Percentiles rank a stretch among this genome's conserved stretches.
These are phyloP conservation scores for Limonomyces culmigenus DNA, from an alignment of 1,284 basidiomycete genomes.

Conservation along the genomic window DNA sequence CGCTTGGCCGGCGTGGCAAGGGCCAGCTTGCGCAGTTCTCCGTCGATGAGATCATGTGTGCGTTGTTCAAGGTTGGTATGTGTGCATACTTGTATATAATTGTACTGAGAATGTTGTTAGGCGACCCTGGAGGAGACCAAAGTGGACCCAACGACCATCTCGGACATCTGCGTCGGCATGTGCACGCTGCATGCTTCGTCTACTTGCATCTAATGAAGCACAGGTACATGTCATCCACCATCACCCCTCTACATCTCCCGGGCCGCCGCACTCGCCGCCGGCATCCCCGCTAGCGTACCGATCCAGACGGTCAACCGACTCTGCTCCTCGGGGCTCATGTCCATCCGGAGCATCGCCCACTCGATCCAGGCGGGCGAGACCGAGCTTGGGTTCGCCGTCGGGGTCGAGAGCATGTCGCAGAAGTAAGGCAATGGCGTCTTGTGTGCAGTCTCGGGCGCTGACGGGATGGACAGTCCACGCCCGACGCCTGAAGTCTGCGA, in stretches of 20 bases:
- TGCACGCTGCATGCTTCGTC: neutral
- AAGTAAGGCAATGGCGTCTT: constrained; percentile 29
- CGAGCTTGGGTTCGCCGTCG: constrained; percentile 70
- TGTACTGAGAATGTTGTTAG: too few species aligned
- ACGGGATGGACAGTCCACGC: neutral
- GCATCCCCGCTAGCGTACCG: constrained; percentile 64
- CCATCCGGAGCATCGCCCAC: constrained; percentile 60
- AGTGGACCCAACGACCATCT: constrained; percentile 52
- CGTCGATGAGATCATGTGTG: too few species aligned
- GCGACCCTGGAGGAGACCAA: constrained; percentile 41
- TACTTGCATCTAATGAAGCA: too few species aligned
- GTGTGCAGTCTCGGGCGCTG: neutral
- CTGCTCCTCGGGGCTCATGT: constrained; percentile 67
- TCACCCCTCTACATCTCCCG: constrained; percentile 39
- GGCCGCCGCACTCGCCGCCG: constrained; percentile 64
- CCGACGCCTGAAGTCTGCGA: too few species aligned
- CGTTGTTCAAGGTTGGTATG: neutral
- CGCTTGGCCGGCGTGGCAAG: too few species aligned
- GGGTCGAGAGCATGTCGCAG: constrained; percentile 36
- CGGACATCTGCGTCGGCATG: constrained; percentile 68
- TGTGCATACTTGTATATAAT: constrained; percentile 13
- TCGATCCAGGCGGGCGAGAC: constrained; percentile 72
- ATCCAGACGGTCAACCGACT: constrained; percentile 66
- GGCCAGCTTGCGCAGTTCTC: too few species aligned
- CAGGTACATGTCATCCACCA: neutral